These are phyloP conservation scores for Hansenula anomala DNA, from an alignment of 1,139 yeast species.

Conservation along the genomic window DNA sequence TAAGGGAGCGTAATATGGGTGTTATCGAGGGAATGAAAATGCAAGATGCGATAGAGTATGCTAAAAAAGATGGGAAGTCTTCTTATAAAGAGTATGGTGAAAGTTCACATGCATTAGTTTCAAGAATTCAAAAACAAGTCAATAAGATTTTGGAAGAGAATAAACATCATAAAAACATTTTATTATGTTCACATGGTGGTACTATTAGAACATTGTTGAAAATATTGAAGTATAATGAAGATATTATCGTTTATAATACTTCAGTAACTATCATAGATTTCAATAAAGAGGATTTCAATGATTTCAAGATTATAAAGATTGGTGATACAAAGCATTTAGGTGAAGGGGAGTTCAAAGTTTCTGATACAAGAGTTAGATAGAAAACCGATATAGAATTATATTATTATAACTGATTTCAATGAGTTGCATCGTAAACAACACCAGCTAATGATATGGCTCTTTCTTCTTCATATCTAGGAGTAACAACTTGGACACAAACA, in stretches of 20 bases:
- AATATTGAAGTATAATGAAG: constrained; percentile 37
- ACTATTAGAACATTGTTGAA: constrained; percentile 59
- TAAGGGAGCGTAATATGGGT: constrained; percentile 84
- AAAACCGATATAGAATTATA: not conserved
- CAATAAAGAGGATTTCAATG: constrained; percentile 28
- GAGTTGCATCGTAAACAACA: not conserved
- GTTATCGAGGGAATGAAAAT: constrained; percentile 70
- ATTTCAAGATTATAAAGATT: constrained; percentile 43
- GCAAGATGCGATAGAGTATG: constrained; percentile 57
- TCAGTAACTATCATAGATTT: constrained; percentile 64
- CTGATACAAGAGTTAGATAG: constrained; percentile 41
- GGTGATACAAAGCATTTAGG: constrained; percentile 67
- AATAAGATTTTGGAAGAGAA: constrained; percentile 34
- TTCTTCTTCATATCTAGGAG: constrained; percentile 54
- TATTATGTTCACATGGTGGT: constrained; percentile 84
- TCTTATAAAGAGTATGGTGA: constrained; percentile 54
- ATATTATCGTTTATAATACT: constrained; percentile 62
- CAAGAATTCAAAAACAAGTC: constrained; percentile 49
- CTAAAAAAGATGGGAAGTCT: constrained; percentile 40
- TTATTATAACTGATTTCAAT: too few species aligned
- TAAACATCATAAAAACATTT: constrained; percentile 40
- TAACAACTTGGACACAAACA: constrained; percentile 58
- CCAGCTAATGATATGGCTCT: constrained; percentile 33
- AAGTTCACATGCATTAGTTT: constrained; percentile 37
- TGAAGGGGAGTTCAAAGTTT: constrained; percentile 40